These are phyloP conservation scores for Sugiyamaella pinicola DNA, from an alignment of 1,139 yeast species.

Conservation along the genomic window DNA sequence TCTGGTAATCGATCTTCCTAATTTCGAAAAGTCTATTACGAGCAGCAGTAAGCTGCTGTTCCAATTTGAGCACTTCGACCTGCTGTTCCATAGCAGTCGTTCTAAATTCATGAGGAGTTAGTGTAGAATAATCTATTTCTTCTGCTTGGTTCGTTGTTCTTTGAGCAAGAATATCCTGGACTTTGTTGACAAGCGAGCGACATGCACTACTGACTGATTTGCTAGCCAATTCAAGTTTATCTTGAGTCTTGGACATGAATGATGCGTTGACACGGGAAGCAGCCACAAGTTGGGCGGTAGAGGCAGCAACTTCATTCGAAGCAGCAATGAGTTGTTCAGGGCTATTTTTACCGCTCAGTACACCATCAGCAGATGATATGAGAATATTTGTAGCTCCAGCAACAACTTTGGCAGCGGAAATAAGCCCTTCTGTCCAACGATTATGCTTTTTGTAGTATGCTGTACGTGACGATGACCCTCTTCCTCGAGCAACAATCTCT, in stretches of 20 bases:
- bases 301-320: constrained; percentile 88
- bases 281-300: constrained; percentile 90
- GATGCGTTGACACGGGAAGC: constrained; percentile 88
- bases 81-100: constrained; percentile 93
- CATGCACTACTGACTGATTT: constrained; percentile 75
- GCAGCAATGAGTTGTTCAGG: constrained; percentile 89
- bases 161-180: constrained; percentile 59
- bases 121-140: constrained; percentile 65
- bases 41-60: constrained; percentile 69
- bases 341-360: constrained; percentile 60
- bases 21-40: constrained; percentile 85
- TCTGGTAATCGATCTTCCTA: constrained; percentile 70
- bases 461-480: constrained; percentile 65
- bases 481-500: constrained; percentile 76
- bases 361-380: constrained; percentile 86
- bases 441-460: constrained; percentile 86
- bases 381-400: constrained; percentile 81
- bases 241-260: constrained; percentile 76
- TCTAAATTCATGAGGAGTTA: constrained; percentile 80
- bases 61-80: constrained; percentile 82
- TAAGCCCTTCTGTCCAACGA: constrained; percentile 92
- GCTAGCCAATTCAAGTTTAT: constrained; percentile 68
- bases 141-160: constrained; percentile 42
- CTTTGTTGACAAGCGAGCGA: constrained; percentile 67
- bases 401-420: constrained; percentile 88